Evolutionary conservation across 306 rosid genomes (phyloP).

Genomic region (Mimosa bimucronata): DNA sequence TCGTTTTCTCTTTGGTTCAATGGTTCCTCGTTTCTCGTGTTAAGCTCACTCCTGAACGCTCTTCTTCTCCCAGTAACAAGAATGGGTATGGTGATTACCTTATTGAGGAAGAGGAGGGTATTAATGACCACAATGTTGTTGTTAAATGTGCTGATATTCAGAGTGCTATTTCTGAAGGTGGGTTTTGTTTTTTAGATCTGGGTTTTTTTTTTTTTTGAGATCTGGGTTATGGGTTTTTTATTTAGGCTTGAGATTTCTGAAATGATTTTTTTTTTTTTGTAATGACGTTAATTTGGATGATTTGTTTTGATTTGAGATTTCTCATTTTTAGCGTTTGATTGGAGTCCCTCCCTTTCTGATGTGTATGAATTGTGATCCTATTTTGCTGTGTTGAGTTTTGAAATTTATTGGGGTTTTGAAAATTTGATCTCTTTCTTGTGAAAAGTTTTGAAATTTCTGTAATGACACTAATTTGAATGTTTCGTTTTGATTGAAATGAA

Average conservation of each 20-base stretch:
- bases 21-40: conserved; percentile 74
- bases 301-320: not conserved
- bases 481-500: too few species aligned
- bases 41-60: conserved; percentile 58
- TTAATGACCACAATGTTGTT: conserved; percentile 71
- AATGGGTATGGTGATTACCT: conserved; percentile 63
- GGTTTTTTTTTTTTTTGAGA: not conserved
- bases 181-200: conserved; percentile 11
- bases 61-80: conserved; percentile 48
- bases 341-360: not conserved
- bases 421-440: too few species aligned
- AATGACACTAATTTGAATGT: too few species aligned
- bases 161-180: conserved; percentile 80
- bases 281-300: not conserved
- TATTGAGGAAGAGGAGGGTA: conserved; percentile 78
- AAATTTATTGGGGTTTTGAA: too few species aligned
- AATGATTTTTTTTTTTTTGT: not conserved
- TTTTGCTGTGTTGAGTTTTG: not conserved
- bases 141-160: conserved; percentile 78
- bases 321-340: not conserved
- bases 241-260: not conserved
- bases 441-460: too few species aligned
- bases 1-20: conserved; percentile 67
- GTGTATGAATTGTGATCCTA: too few species aligned
- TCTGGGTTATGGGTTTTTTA: conserved; percentile 1